These are phyloP conservation scores for Saturnispora sanitii DNA, from an alignment of 805 yeast genomes.

Conservation along the genomic window DNA sequence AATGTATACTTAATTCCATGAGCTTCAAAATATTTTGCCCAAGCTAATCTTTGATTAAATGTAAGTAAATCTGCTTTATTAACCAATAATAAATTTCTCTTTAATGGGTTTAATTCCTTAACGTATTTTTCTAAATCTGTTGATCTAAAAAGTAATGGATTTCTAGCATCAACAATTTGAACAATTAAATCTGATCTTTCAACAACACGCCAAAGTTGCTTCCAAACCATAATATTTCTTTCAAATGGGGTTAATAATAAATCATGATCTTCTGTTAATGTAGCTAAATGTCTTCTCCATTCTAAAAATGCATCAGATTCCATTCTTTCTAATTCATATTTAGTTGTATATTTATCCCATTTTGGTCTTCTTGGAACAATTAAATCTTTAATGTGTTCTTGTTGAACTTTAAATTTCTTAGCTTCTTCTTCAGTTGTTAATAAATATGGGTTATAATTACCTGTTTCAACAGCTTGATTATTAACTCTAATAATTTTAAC, in stretches of 20 bases:
- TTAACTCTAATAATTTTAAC: slow-evolving; percentile 79
- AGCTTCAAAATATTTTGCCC: slow-evolving; percentile 77
- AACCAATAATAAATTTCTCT: slow-evolving; percentile 72
- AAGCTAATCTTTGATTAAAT: slow-evolving; percentile 60
- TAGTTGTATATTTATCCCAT: slow-evolving; percentile 69
- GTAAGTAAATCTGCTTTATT: slow-evolving; percentile 90
- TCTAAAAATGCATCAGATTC: slow-evolving; percentile 87
- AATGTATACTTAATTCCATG: slow-evolving; percentile 75
- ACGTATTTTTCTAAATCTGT: slow-evolving; percentile 77
- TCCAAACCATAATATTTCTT: slow-evolving; percentile 95
- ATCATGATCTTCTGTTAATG: slow-evolving; percentile 75
- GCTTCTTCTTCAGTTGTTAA: slow-evolving; percentile 59
- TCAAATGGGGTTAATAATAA: slow-evolving; percentile 90
- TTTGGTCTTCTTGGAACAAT: slow-evolving; percentile 89
- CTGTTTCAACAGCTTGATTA: slow-evolving; percentile 55
- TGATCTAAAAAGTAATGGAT: slow-evolving; percentile 84
- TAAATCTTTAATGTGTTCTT: slow-evolving; percentile 54
- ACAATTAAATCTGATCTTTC: slow-evolving; percentile 91
- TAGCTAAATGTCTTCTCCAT: slow-evolving; percentile 89
- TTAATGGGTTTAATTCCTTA: slow-evolving; percentile 60
- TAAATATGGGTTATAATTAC: slow-evolving; percentile 43
- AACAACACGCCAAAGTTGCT: slow-evolving; percentile 95
- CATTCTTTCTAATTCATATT: slow-evolving; percentile 67
- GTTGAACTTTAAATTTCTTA: slow-evolving; percentile 50
- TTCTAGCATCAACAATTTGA: slow-evolving; percentile 96